Evolutionary conservation across 31 red algal species (phyloP).

Genomic region (Odonthalia washingtoniensis): DNA sequence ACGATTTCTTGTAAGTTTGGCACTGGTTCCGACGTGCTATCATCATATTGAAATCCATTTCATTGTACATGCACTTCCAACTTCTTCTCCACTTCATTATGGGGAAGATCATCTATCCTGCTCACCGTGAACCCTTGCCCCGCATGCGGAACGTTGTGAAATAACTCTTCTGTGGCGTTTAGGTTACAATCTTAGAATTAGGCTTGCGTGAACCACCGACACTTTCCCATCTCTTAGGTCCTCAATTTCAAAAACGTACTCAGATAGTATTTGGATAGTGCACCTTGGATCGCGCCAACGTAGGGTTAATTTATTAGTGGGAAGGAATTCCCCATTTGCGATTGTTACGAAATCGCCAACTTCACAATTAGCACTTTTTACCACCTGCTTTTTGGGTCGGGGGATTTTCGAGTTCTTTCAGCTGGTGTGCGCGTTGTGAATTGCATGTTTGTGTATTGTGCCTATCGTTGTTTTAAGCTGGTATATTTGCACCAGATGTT

Average conservation of each 20-base stretch:
- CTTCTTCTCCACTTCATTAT: not conserved
- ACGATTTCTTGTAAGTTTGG: too few species aligned
- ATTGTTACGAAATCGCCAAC: not conserved
- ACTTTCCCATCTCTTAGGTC: not conserved
- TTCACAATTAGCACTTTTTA: too few species aligned
- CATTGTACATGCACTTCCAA: not conserved
- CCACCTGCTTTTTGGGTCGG: not conserved
- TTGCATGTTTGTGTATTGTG: not conserved
- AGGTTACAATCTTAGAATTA: not conserved
- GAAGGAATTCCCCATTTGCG: not conserved
- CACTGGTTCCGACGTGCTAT: too few species aligned
- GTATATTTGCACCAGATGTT: not conserved
- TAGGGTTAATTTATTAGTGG: not conserved
- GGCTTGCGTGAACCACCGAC: not conserved
- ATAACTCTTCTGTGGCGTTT: not conserved
- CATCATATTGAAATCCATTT: too few species aligned
- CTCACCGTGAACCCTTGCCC: not conserved
- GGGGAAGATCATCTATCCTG: not conserved
- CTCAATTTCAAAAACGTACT: slow-evolving; percentile 6
- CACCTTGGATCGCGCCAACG: not conserved
- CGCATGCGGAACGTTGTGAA: not conserved
- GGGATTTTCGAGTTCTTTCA: not conserved
- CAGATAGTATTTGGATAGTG: not conserved
- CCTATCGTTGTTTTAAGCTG: not conserved
- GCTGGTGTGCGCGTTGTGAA: not conserved